A percentile compares a stretch with the other conserved stretches of the same genome.
Conservation (phyloP, 1,139 yeast species). For the Nakaseomyces nivariensis region DNA sequence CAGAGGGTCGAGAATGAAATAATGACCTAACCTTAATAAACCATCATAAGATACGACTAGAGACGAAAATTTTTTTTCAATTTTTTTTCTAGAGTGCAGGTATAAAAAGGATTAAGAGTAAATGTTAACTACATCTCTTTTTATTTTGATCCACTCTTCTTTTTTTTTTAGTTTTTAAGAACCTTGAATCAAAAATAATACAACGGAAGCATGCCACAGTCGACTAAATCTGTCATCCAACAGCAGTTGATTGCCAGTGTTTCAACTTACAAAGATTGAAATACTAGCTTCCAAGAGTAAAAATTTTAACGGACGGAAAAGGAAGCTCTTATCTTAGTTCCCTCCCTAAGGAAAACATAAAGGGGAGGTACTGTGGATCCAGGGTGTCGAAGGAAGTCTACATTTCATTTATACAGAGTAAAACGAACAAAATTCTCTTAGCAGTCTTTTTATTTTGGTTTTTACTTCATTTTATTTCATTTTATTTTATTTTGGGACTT, state of each 20-base stretch:
- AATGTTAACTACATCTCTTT: neutral
- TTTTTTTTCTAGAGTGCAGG: too few species aligned
- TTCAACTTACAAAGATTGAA: slow-evolving; percentile 22
- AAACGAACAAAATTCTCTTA: too few species aligned
- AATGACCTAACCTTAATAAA: too few species aligned
- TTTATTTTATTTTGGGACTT: neutral
- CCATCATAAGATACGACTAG: too few species aligned
- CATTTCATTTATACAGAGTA: slow-evolving; percentile 11
- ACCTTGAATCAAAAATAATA: slow-evolving; percentile 27
- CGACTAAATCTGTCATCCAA: slow-evolving; percentile 28
- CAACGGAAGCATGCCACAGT: slow-evolving; percentile 32
- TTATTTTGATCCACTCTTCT: neutral
- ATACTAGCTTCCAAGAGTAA: slow-evolving; percentile 31
- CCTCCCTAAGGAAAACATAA: neutral
- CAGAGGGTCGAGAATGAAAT: too few species aligned
- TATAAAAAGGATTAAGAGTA: neutral
- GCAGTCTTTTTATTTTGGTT: too few species aligned
- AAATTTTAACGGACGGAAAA: slow-evolving; percentile 24
- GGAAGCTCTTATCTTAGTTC: slow-evolving; percentile 31
- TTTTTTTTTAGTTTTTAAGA: slow-evolving; percentile 10
- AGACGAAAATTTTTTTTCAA: too few species aligned
- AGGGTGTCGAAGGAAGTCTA: slow-evolving; percentile 33
- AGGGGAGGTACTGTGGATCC: slow-evolving; percentile 20
- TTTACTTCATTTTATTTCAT: neutral
- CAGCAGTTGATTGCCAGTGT: slow-evolving; percentile 32